Evolutionary conservation across 169 alveolate genomes (phyloP).

Genomic region (Hepatocystis sp.): DNA sequence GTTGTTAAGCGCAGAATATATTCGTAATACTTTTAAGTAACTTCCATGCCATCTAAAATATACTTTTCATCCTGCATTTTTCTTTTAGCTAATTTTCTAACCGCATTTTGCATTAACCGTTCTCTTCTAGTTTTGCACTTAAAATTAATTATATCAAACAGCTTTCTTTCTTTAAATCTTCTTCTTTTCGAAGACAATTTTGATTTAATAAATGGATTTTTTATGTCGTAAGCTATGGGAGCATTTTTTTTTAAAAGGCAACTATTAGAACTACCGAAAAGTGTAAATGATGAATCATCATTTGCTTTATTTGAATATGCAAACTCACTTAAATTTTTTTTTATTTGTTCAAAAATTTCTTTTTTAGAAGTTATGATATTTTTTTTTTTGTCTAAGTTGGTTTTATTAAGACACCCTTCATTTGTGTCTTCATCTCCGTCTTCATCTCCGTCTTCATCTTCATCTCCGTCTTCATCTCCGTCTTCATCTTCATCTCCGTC

Average conservation of each 20-base stretch:
- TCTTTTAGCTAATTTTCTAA: constrained; percentile 66
- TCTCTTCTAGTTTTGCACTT: constrained; percentile 83
- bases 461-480: too few species aligned
- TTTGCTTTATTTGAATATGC: constrained; percentile 39
- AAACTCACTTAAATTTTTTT: constrained; percentile 21
- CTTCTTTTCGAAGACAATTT: constrained; percentile 82
- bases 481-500: too few species aligned
- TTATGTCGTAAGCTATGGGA: constrained; percentile 83
- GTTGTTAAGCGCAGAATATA: too few species aligned
- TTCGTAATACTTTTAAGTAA: constrained; percentile 5
- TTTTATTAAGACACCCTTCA: too few species aligned
- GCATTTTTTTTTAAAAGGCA: constrained; percentile 78
- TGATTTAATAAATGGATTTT: constrained; percentile 81
- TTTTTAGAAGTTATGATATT: background rate
- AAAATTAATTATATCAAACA: constrained; percentile 80
- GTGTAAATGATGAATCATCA: constrained; percentile 61
- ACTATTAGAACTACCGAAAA: constrained; percentile 59
- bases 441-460: too few species aligned
- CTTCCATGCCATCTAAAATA: constrained; percentile 35
- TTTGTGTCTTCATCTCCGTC: too few species aligned
- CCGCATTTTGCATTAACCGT: constrained; percentile 79
- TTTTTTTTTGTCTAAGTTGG: background rate
- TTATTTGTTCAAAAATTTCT: constrained; percentile 43
- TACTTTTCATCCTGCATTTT: constrained; percentile 69
- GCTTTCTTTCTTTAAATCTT: constrained; percentile 79